Conservation (phyloP, 305 asterid species). For the Monarda citriodora region DNA sequence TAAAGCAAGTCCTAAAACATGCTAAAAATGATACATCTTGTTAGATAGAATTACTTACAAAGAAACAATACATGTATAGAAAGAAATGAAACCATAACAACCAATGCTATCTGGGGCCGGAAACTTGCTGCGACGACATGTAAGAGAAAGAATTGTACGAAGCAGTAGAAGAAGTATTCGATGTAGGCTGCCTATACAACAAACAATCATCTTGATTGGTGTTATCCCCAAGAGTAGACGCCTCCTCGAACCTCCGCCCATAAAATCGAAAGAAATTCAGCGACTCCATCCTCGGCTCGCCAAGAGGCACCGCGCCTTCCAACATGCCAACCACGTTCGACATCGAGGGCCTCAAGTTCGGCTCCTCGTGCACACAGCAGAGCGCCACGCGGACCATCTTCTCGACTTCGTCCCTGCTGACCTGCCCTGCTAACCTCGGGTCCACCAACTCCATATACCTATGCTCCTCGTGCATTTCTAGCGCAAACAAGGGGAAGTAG, state of each 20-base stretch:
- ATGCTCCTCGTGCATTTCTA: conserved; percentile 79
- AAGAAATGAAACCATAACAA: too few species aligned
- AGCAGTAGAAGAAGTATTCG: conserved; percentile 24
- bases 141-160: conserved; percentile 48
- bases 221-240: conserved; percentile 38
- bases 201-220: conserved; percentile 26
- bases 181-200: conserved; percentile 28
- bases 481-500: conserved; percentile 70
- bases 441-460: conserved; percentile 72
- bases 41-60: neutral
- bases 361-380: conserved; percentile 86
- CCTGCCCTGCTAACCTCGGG: conserved; percentile 58
- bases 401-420: conserved; percentile 52
- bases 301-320: conserved; percentile 64
- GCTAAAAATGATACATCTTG: neutral
- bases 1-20: neutral
- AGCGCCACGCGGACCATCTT: conserved; percentile 68
- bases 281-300: conserved; percentile 61
- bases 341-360: conserved; percentile 75
- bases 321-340: conserved; percentile 70
- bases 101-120: conserved; percentile 67
- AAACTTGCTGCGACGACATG: conserved; percentile 67
- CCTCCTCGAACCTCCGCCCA: conserved; percentile 67
- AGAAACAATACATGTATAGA: neutral
- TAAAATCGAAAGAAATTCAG: conserved; percentile 66